Evolutionary conservation across 805 yeast species (phyloP), one percentile per base, ranked within the genome.

Genomic region (Komagataella ulmi): DNA sequence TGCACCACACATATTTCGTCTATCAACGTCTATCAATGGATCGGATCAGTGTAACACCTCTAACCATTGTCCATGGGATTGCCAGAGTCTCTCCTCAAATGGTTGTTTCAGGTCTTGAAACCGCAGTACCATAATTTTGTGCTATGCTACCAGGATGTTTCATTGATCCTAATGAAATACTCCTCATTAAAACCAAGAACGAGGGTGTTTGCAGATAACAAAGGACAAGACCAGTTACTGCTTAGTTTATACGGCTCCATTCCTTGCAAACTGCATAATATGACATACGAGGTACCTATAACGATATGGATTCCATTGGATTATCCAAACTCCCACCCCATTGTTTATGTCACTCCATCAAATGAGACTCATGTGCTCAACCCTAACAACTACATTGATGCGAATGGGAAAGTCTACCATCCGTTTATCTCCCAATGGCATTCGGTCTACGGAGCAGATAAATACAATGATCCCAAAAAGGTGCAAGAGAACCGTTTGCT

Each of bases 231-330:
- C 1, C 71, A 74, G 18, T 70, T 88, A 17, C 67, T 88, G 49
- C 67, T 89, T 8, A 80, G 81, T 54, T 54, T 90, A 1, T 74
- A 74, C 57, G 96, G 96, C 0, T 66, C 73, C 0, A 56, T 83
- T 3, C 73, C 74, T 2, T 61, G 66, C 1, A 46, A 56, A 3
- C 62, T 65, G 10, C 58, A 57, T 12, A 62, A 63, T 1, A 52
- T 58, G 0, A 57, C 59, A 0, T 68, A 72, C 55, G 65, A 68
- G n/a, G 65, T 77, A 17, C 90, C 89, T 0, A 59, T 88, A 10
- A 80, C 80, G 51, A 63, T 89, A 3, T 88, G 96, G 95, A 59
- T 90, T 4, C 95, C 96, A 0, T 72, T 74, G 24, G 69, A 72
- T 21, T 89, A 85, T 57, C 96, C 97, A 0, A 57, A 59, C n/a